Percentiles rank a stretch among this genome's conserved stretches.
Conservation (phyloP, 179 eudicot genomes). For the Drosera spatulata region DNA sequence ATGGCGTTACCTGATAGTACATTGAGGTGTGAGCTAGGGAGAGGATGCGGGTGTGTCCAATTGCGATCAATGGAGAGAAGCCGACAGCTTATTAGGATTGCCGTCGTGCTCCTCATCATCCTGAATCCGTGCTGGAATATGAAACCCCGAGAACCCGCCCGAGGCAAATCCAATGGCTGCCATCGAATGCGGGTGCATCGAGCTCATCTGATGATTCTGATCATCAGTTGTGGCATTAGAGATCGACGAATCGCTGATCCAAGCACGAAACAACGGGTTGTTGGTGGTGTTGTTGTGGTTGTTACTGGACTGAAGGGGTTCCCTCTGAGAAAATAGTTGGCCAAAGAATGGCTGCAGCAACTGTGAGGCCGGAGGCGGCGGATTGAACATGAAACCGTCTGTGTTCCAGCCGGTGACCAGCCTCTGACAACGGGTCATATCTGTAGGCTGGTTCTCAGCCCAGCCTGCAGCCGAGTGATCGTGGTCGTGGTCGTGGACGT, state of each 20-base stretch:
- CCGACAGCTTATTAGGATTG: conserved; percentile 49
- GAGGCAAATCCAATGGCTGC: conserved; percentile 31
- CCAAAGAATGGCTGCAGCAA: conserved; percentile 14
- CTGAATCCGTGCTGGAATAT: conserved; percentile 61
- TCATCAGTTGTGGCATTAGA: background rate
- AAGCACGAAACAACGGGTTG: conserved; percentile 68
- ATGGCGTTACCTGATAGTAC: background rate
- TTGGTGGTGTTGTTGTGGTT: too few species aligned
- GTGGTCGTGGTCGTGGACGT: too few species aligned
- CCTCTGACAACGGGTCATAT: background rate
- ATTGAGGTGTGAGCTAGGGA: too few species aligned
- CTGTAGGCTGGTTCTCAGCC: too few species aligned
- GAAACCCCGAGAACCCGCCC: conserved; percentile 30
- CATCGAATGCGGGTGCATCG: conserved; percentile 34
- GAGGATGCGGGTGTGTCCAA: conserved; percentile 8
- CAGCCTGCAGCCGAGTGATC: too few species aligned
- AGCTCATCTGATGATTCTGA: conserved; percentile 16
- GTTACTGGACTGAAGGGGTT: conserved; percentile 99
- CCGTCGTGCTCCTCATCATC: conserved; percentile 59
- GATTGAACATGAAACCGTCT: conserved; percentile 23
- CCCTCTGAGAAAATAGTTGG: conserved; percentile 73
- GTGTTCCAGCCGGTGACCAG: conserved; percentile 27
- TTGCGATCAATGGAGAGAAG: conserved; percentile 52
- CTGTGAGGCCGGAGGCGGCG: conserved; percentile 16
- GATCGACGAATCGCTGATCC: conserved; percentile 39